phyloP scores from a whole-genome alignment of 2,329 filamentous ascomycete species.

The Diaporthe australafricana region DNA sequence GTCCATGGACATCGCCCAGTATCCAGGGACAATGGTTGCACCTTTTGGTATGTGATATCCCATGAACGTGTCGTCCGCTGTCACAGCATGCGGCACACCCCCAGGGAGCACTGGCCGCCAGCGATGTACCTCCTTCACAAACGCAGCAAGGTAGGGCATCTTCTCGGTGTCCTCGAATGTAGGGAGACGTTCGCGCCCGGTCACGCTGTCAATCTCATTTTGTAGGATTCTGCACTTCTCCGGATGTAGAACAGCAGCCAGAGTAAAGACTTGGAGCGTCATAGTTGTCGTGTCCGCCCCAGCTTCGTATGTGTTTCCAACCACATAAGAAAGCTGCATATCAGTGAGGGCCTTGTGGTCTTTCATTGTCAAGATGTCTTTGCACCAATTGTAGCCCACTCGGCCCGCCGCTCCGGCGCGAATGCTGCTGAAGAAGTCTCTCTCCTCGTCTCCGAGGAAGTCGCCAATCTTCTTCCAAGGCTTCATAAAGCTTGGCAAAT shows the following conservation, averaged over 20 bases:
- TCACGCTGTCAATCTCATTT: conserved; percentile 53
- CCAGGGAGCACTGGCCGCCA: conserved; percentile 56
- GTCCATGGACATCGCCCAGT: conserved; percentile 47
- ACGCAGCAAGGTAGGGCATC: conserved; percentile 56
- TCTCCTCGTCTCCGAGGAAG: conserved; percentile 55
- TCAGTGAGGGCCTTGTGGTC: conserved; percentile 43
- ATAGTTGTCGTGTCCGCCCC: conserved; percentile 57
- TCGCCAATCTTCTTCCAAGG: conserved; percentile 42
- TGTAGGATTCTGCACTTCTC: conserved; percentile 56
- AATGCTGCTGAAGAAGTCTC: conserved; percentile 44
- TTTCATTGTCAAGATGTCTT: conserved; percentile 43
- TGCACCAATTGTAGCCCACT: conserved; percentile 23
- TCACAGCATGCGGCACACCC: conserved; percentile 55
- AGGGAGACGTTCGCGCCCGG: conserved; percentile 53
- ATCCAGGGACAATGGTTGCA: conserved; percentile 55
- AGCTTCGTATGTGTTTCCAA: conserved; percentile 51
- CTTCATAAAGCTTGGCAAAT: conserved; percentile 55
- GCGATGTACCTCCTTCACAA: conserved; percentile 56
- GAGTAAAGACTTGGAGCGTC: conserved; percentile 54
- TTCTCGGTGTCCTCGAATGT: conserved; percentile 50
- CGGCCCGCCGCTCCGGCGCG: conserved; percentile 51
- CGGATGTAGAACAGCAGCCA: conserved; percentile 58
- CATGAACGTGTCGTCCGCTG: conserved; percentile 55
- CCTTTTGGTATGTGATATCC: conserved; percentile 59
- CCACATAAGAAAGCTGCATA: conserved; percentile 39